These are phyloP conservation scores for Omphalea diandra DNA, from an alignment of 441 rosid genomes.

Conservation along the genomic window DNA sequence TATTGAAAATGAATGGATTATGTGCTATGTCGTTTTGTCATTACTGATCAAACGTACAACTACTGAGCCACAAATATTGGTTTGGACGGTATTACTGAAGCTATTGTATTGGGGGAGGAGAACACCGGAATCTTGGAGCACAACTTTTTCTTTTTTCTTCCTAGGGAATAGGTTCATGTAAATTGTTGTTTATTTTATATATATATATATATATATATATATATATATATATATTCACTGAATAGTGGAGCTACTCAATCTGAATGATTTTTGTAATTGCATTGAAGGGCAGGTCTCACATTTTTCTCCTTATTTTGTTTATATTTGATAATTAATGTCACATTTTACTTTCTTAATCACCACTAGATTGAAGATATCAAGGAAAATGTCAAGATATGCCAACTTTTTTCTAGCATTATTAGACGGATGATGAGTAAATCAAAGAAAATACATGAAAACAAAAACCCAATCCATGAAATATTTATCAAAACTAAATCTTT, in stretches of 20 bases:
- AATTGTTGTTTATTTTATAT: not conserved
- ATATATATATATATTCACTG: too few relatives aligned
- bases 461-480: too few relatives aligned
- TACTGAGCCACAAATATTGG: too few relatives aligned
- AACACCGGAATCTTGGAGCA: too few relatives aligned
- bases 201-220: too few relatives aligned
- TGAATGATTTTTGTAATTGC: not conserved
- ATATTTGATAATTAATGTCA: not conserved
- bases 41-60: too few relatives aligned
- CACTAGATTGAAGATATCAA: not conserved
- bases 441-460: not conserved
- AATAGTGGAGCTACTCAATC: not conserved
- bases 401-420: not conserved
- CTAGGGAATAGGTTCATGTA: not conserved
- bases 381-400: not conserved
- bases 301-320: not conserved
- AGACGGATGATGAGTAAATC: not conserved
- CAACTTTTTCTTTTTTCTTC: not conserved
- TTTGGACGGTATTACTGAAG: too few relatives aligned
- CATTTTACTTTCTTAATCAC: not conserved
- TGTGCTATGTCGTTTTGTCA: too few relatives aligned
- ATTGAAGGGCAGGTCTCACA: not conserved
- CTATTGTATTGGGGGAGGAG: too few relatives aligned
- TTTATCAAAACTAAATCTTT: too few relatives aligned
- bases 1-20: too few relatives aligned